phyloP scores from a whole-genome alignment of 2,329 filamentous ascomycete genomes.

The Fusarium sp. region DNA sequence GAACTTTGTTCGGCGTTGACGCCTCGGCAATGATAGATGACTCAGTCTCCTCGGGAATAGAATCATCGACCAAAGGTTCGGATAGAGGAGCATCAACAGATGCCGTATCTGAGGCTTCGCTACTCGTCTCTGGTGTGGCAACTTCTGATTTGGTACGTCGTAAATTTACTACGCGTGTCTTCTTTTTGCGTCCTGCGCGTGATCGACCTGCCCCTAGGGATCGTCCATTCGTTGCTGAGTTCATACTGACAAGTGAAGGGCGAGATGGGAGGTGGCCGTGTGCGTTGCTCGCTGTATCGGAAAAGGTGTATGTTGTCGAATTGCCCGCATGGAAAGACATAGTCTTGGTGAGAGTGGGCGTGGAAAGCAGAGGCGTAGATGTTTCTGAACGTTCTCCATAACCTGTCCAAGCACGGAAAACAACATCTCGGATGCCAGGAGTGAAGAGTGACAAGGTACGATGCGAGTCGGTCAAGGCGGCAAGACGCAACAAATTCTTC shows the following conservation, averaged over 20 bases:
- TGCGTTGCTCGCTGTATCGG: slow-evolving; percentile 74
- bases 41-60: slow-evolving; percentile 71
- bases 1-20: slow-evolving; percentile 55
- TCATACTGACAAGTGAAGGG: slow-evolving; percentile 73
- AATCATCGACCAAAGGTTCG: slow-evolving; percentile 67
- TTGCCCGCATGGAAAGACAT: slow-evolving; percentile 71
- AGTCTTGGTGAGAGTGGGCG: slow-evolving; percentile 70
- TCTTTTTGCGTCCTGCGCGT: slow-evolving; percentile 78
- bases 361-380: slow-evolving; percentile 60
- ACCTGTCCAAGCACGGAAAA: slow-evolving; percentile 93
- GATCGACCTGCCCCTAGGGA: slow-evolving; percentile 73
- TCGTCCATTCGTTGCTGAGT: slow-evolving; percentile 72
- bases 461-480: slow-evolving; percentile 86
- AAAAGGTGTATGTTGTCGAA: slow-evolving; percentile 79
- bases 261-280: slow-evolving; percentile 75
- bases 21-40: slow-evolving; percentile 53
- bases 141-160: slow-evolving; percentile 70
- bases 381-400: slow-evolving; percentile 77
- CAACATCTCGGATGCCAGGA: slow-evolving; percentile 87
- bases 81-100: slow-evolving; percentile 72
- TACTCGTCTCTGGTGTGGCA: slow-evolving; percentile 64
- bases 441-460: slow-evolving; percentile 92
- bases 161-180: slow-evolving; percentile 85
- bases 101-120: slow-evolving; percentile 63
- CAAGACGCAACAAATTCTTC: slow-evolving; percentile 89